phyloP scores from a whole-genome alignment of 78 protist genomes.

The Speleostelium caveatum region DNA sequence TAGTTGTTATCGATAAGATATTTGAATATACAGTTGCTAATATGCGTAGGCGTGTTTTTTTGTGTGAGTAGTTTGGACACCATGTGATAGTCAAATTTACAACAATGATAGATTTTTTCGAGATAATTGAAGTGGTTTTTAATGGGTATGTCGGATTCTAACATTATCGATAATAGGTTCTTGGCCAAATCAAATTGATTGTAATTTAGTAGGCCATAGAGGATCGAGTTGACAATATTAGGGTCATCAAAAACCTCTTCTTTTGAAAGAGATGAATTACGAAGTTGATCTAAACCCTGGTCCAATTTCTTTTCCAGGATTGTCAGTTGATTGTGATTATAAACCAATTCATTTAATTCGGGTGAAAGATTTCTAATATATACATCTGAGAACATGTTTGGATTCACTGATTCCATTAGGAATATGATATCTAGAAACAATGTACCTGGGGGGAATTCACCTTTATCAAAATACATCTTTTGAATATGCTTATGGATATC shows the following conservation, averaged over 20 bases:
- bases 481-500: background rate
- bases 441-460: background rate
- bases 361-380: background rate
- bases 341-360: background rate
- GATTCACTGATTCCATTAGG: background rate
- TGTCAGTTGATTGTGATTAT: background rate
- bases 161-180: too few relatives aligned
- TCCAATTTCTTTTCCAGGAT: background rate
- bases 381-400: background rate
- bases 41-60: too few relatives aligned
- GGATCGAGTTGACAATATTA: background rate
- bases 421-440: background rate
- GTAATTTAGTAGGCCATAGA: background rate
- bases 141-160: background rate
- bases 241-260: background rate
- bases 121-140: too few relatives aligned
- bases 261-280: too few relatives aligned
- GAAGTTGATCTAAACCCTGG: background rate
- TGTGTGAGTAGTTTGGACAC: background rate
- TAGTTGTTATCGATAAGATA: background rate
- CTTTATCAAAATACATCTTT: background rate
- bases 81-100: background rate
- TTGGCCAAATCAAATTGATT: background rate
- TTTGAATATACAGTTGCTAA: background rate
- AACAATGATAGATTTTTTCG: background rate